Conservation (phyloP, 768 basidiomycete genomes). For the Tephrocybe sp. region DNA sequence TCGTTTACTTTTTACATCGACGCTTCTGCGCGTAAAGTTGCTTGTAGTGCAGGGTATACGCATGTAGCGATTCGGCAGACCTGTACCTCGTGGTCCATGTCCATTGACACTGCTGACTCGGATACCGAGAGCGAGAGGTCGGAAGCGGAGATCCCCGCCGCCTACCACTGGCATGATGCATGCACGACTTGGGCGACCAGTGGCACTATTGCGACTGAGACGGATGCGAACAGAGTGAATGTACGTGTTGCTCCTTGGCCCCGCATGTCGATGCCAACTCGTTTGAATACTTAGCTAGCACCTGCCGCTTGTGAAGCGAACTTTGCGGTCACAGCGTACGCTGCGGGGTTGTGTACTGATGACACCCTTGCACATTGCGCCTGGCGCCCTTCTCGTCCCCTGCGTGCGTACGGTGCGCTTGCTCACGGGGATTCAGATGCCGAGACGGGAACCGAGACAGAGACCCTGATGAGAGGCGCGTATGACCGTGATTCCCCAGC, state of each 20-base stretch:
- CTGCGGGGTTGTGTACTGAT: conserved; percentile 10
- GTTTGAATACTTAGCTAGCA: no score
- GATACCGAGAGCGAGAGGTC: neutral
- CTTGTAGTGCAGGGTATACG: conserved; percentile 3
- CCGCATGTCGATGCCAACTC: no score
- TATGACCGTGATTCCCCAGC: no score
- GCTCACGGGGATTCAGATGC: no score
- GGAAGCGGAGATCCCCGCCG: neutral
- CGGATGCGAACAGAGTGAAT: conserved; percentile 2
- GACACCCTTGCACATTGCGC: conserved; percentile 3
- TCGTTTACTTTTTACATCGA: conserved; percentile 14
- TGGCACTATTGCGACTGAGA: no score
- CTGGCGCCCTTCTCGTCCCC: conserved; percentile 8
- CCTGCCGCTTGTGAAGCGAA: conserved; percentile 5
- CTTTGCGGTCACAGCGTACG: conserved; percentile 5
- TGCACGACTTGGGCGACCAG: no score
- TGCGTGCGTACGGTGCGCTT: conserved; percentile 13
- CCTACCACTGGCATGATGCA: no score
- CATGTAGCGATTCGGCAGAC: conserved; percentile 11
- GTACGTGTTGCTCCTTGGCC: no score
- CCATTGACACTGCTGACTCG: neutral
- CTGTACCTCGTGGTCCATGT: conserved; percentile 5
- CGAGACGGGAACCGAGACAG: no score
- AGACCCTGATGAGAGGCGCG: no score
- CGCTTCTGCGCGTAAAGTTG: neutral